Conservation (phyloP, 768 basidiomycete genomes). For the Vararia minispora region DNA sequence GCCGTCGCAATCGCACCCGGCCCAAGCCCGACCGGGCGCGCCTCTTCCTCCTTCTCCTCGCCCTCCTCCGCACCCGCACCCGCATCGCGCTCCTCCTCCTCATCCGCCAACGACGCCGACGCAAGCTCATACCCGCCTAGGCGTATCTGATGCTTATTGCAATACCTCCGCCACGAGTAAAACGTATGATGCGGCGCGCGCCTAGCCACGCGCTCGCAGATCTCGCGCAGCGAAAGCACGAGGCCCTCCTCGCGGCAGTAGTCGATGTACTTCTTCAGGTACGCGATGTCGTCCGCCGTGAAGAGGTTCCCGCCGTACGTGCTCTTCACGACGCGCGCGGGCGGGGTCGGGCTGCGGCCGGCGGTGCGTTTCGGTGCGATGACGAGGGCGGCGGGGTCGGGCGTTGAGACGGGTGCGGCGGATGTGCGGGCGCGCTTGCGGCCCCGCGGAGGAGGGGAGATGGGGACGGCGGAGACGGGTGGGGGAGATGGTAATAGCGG, state of each 20-base stretch:
- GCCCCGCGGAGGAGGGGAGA: slow-evolving; percentile 47
- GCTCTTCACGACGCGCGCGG: slow-evolving; percentile 74
- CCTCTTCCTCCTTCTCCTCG: slow-evolving; percentile 29
- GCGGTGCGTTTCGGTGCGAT: slow-evolving; percentile 57
- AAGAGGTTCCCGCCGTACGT: slow-evolving; percentile 86
- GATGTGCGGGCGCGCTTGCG: slow-evolving; percentile 61
- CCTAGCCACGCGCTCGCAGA: slow-evolving; percentile 84
- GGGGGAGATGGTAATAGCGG: too few species aligned
- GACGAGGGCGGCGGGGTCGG: too few species aligned
- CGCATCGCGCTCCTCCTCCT: slow-evolving; percentile 34
- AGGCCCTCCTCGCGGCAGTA: slow-evolving; percentile 84
- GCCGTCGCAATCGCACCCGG: slow-evolving; percentile 36
- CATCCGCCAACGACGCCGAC: slow-evolving; percentile 66
- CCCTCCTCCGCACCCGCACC: slow-evolving; percentile 31
- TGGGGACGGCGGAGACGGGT: slow-evolving; percentile 17
- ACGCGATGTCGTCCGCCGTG: slow-evolving; percentile 72
- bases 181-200: slow-evolving; percentile 92
- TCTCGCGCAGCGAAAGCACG: slow-evolving; percentile 73
- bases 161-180: slow-evolving; percentile 86
- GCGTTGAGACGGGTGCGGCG: slow-evolving; percentile 51
- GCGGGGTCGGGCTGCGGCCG: slow-evolving; percentile 78
- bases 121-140: slow-evolving; percentile 75
- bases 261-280: slow-evolving; percentile 82
- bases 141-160: slow-evolving; percentile 89
- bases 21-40: slow-evolving; percentile 19